Percentiles rank a stretch among this genome's conserved stretches.
Evolutionary conservation across 2,329 filamentous ascomycete genomes (phyloP).

Genomic region (Delphinella strobiligena): DNA sequence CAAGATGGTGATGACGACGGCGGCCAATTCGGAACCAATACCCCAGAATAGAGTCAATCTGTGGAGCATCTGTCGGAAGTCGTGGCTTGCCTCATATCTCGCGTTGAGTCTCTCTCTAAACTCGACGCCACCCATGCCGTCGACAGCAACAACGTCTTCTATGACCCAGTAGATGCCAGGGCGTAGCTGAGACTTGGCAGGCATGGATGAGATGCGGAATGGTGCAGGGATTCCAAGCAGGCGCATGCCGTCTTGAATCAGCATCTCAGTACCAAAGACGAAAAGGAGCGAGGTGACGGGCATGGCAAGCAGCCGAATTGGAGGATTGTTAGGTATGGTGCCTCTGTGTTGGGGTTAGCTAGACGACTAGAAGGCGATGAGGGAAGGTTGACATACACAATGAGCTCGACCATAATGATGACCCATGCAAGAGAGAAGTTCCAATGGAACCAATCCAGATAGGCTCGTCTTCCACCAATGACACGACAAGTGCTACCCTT

Average conservation of each 20-base stretch:
- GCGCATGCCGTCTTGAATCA: constrained; percentile 38
- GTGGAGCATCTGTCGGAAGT: constrained; percentile 42
- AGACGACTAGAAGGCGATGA: background rate
- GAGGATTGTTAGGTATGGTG: constrained; percentile 34
- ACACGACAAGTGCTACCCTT: constrained; percentile 41
- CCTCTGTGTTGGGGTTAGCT: constrained; percentile 22
- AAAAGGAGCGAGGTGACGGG: constrained; percentile 40
- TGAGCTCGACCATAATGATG: constrained; percentile 44
- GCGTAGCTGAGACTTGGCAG: constrained; percentile 37
- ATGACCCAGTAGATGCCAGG: constrained; percentile 44
- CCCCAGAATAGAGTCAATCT: constrained; percentile 42
- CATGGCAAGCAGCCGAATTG: constrained; percentile 42
- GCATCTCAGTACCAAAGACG: constrained; percentile 38
- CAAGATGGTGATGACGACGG: constrained; percentile 30
- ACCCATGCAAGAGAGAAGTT: constrained; percentile 43
- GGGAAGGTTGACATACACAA: constrained; percentile 27
- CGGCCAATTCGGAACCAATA: constrained; percentile 29
- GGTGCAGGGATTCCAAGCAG: constrained; percentile 33
- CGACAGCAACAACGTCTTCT: constrained; percentile 42
- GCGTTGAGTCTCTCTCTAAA: constrained; percentile 40
- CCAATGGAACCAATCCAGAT: constrained; percentile 47
- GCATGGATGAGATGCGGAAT: constrained; percentile 40
- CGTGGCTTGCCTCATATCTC: constrained; percentile 41
- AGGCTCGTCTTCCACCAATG: constrained; percentile 32
- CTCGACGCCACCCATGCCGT: constrained; percentile 40